phyloP scores from a whole-genome alignment of 2,329 filamentous ascomycete species.

The Phaeosphaeriaceae sp. region DNA sequence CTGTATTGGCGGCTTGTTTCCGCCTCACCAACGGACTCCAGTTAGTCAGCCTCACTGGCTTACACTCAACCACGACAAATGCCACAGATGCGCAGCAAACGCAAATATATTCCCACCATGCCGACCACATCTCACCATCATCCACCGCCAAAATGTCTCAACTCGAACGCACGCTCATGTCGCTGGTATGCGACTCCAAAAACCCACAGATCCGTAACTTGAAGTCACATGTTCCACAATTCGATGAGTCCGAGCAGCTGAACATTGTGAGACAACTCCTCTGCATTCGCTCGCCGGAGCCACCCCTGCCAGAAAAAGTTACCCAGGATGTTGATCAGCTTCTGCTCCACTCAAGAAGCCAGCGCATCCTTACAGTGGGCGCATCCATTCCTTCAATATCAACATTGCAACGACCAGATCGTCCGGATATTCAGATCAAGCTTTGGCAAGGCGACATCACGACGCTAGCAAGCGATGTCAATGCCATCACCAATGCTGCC shows the following conservation, averaged over 20 bases:
- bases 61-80: not conserved
- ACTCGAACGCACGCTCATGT: constrained; percentile 11
- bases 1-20: not conserved
- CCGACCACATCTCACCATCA: not conserved
- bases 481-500: constrained; percentile 47
- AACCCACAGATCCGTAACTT: constrained; percentile 15
- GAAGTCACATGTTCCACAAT: constrained; percentile 14
- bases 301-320: constrained; percentile 20
- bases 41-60: not conserved
- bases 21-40: not conserved
- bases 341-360: constrained; percentile 15
- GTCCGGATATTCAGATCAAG: constrained; percentile 17
- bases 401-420: not conserved
- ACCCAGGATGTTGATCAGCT: constrained; percentile 24
- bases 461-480: constrained; percentile 32
- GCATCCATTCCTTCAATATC: constrained; percentile 13
- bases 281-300: constrained; percentile 30
- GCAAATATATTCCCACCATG: not conserved
- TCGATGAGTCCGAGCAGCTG: constrained; percentile 20
- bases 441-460: constrained; percentile 48
- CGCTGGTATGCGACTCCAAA: constrained; percentile 19
- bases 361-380: constrained; percentile 16
- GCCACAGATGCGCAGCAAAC: not conserved
- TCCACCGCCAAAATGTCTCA: constrained; percentile 13
- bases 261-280: constrained; percentile 30